Base-by-base conservation (phyloP, 1,139 yeast species). In the Yamadazyma aaseri region DNA sequence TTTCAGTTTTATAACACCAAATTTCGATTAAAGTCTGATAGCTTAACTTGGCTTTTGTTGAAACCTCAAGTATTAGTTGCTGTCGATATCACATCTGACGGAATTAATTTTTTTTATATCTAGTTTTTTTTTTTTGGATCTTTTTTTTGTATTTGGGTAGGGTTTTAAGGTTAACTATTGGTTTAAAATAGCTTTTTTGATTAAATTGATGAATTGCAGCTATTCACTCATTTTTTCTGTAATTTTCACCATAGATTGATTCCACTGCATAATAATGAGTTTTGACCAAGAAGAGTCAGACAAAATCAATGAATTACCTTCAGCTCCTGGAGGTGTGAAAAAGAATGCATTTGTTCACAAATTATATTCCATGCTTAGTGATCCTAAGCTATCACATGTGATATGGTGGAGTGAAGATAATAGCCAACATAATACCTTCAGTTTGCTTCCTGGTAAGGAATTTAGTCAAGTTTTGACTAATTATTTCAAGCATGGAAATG, bases 351-450 rank as follows among this genome's bases (percentile, higher is more conserved):
- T 80, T 56, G 84, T 80, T 6, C 76, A 76, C 45, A 80, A 80
- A 53, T 58, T 80, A 15, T 79, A 73, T 50, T 63, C 73, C 32
- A 79, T 79, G 85, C 60, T 79, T 18, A 62, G 63, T 30, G 83
- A 79, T 45, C 69, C 75, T n/a, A 58, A 55, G 23, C 54, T 79
- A 20, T 34, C 60, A 12, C 64, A 65, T 40, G 47, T 70, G 23
- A 86, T 90, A 28, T 79, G 90, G 76, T 92, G 97, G 97, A 75
- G 86, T 5, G 73, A 78, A 31, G 59, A 72, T 34, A 60, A 71
- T 33, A 80, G 77, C 31, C 75, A 71, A 33, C 64, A 65, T 30
- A 73, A 77, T 41, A 75, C 82, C 4, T 80, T 81, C 56, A 79
- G 83, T 1, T 60, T 83, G 17, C 67, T 70, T 39, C 90, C 92